phyloP scores from a whole-genome alignment of 2,329 filamentous ascomycete species.

The Claviceps pazoutovae region DNA sequence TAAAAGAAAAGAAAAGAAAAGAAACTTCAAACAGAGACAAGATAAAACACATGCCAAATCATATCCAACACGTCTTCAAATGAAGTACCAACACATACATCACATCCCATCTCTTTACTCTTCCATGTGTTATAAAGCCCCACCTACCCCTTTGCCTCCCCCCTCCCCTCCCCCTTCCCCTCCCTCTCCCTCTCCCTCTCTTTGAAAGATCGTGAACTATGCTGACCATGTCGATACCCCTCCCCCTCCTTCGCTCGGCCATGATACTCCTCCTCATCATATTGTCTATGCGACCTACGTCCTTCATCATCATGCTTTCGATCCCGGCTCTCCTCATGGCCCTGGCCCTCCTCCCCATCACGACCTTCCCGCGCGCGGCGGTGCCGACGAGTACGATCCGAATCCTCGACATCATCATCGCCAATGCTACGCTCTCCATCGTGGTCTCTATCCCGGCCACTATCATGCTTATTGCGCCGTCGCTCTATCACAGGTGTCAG shows the following conservation, averaged over 20 bases:
- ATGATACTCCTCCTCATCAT: slow-evolving; percentile 13
- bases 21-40: background rate
- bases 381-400: slow-evolving; percentile 10
- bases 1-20: background rate
- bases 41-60: background rate
- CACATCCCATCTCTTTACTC: background rate
- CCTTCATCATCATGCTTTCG: slow-evolving; percentile 8
- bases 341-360: slow-evolving; percentile 10
- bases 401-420: slow-evolving; percentile 8
- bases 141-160: slow-evolving; percentile 1
- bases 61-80: background rate
- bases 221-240: slow-evolving; percentile 5
- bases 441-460: slow-evolving; percentile 19
- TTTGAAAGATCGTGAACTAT: slow-evolving; percentile 11
- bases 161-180: slow-evolving; percentile 8
- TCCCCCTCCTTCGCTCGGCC: slow-evolving; percentile 7
- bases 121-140: background rate
- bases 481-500: slow-evolving; percentile 12
- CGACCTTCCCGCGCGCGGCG: slow-evolving; percentile 1
- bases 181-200: slow-evolving; percentile 9
- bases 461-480: slow-evolving; percentile 20
- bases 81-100: too few species aligned
- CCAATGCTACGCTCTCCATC: slow-evolving; percentile 4
- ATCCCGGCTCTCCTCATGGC: slow-evolving; percentile 1
- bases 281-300: slow-evolving; percentile 10